Base-by-base conservation (phyloP, 1,284 basidiomycete genomes). In the Phellinidium pouzarii region DNA sequence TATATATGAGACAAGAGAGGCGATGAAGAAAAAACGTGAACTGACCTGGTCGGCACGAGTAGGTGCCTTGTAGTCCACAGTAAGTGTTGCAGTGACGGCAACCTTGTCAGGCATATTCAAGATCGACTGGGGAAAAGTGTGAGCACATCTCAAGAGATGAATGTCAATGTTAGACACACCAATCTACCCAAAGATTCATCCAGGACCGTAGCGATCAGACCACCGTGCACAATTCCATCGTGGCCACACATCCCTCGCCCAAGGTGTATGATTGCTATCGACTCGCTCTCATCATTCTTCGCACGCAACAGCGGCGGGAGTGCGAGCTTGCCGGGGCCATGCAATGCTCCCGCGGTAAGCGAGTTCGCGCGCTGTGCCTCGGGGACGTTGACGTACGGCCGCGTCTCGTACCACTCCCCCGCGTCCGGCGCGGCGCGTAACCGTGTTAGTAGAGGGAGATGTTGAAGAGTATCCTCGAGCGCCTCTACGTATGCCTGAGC, bases 221-320 rank as follows among this genome's bases (percentile, higher is more conserved):
- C 95, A 0, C 95, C 95, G 65, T 98, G 95, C 1, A 97, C 71
- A 58, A 98, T 91, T 0, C 94, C 94, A 66, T 95, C 92, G 61
- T 95, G 92, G 2, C 91, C 91, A 64, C 94, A 97, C 47, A 98
- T 62, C 4, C 84, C 85, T 34, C 88, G 71, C 1, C 95, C 94
- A 6, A 96, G 73, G 64, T 97, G 94, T 1, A 92, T 56, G 55
- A 96, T 70, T 11, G 82, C 74, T 53, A 82, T 64, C 5, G 78
- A 78, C 68, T 91, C 85, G 7, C 71, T 76, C 65, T 91, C 88
- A 67, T 95, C 89, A 54, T 72, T 72, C 61, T 75, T 79, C n/a
- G 80, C 80, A 17, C 92, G 77, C 4, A 91, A 78, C 1, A 95
- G 61, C 1, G 92, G 91, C 20, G 78, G 73, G 47, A 94, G 66